Conservation (phyloP, 202 grass and related monocot species). For the Tripidium arundinaceum region DNA sequence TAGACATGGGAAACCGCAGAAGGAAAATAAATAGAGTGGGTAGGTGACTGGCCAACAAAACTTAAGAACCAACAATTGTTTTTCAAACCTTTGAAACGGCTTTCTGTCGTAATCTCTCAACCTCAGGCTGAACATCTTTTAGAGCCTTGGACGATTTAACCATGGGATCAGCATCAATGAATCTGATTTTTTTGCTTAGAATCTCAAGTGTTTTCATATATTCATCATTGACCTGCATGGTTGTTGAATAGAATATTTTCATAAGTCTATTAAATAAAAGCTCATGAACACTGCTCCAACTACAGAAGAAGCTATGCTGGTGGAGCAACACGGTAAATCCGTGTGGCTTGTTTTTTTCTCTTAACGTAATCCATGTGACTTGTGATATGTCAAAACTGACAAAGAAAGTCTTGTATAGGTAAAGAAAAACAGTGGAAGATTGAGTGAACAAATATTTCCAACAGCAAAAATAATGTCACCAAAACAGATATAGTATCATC, state of each 20-base stretch:
- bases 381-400: constrained; percentile 12
- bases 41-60: background rate
- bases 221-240: constrained; percentile 88
- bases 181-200: constrained; percentile 95
- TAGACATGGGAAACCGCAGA: background rate
- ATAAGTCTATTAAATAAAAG: constrained; percentile 20
- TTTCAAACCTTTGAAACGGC: constrained; percentile 85
- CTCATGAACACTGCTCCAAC: background rate
- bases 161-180: constrained; percentile 72
- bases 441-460: background rate
- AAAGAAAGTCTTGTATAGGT: background rate
- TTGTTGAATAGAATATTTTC: constrained; percentile 34
- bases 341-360: background rate
- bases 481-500: constrained; percentile 15
- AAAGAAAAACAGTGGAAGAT: background rate
- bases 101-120: constrained; percentile 91
- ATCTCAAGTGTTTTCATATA: constrained; percentile 90
- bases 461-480: constrained; percentile 3
- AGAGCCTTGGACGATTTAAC: constrained; percentile 90
- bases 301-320: background rate
- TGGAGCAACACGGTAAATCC: background rate
- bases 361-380: background rate
- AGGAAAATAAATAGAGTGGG: background rate
- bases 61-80: constrained; percentile 14
- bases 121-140: constrained; percentile 95